A percentile compares a stretch with the other conserved stretches of the same genome.
phyloP scores from a whole-genome alignment of 768 basidiomycete species.

The Clavulina sp. region DNA sequence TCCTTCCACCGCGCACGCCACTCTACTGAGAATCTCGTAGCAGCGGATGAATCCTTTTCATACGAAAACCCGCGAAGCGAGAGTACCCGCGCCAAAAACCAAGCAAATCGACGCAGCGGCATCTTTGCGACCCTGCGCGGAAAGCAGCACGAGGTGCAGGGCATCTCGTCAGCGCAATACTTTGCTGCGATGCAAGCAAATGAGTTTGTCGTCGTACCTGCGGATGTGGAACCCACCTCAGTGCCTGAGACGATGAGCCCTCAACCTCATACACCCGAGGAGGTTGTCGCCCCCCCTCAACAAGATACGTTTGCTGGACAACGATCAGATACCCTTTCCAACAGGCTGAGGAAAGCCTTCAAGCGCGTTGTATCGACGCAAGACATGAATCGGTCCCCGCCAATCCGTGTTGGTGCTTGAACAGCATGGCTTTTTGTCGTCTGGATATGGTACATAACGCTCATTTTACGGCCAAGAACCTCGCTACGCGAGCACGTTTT shows the following conservation, averaged over 20 bases:
- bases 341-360: not conserved
- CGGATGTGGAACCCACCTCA: no score
- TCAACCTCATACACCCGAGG: not conserved
- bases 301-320: not conserved
- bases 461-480: no score
- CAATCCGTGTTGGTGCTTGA: no score
- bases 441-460: no score
- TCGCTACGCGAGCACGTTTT: no score
- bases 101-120: not conserved
- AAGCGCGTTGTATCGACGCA: not conserved
- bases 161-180: no score
- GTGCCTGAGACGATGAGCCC: not conserved
- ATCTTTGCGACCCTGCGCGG: slow-evolving; percentile 1
- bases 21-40: not conserved
- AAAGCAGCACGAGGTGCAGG: no score
- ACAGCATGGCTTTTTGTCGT: no score
- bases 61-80: not conserved
- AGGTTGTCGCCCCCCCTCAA: not conserved
- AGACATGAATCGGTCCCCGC: not conserved
- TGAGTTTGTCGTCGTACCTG: not conserved
- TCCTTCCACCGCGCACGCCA: not conserved
- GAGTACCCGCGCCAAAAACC: not conserved
- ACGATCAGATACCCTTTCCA: not conserved
- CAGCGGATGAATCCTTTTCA: not conserved
- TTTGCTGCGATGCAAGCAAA: not conserved